Conservation (phyloP, 257 asterid species). For the Solanum boliviense region DNA sequence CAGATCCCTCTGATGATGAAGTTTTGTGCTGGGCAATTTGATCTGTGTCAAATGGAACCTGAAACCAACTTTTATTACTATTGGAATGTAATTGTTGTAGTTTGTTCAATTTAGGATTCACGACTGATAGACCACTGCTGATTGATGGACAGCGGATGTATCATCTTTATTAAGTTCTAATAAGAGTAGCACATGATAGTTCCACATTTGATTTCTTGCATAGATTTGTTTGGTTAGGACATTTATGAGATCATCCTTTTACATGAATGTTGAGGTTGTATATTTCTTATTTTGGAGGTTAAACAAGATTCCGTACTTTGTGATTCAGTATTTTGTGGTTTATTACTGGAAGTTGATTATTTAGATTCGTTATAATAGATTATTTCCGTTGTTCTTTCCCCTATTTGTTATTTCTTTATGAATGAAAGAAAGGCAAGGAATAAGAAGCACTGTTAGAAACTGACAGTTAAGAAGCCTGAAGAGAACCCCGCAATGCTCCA, state of each 20-base stretch:
- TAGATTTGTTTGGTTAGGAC: background rate
- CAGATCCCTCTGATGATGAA: slow-evolving; percentile 22
- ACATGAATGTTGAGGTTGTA: background rate
- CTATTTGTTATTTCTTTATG: background rate
- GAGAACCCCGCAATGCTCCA: background rate
- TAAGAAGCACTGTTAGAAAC: background rate
- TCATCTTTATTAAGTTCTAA: slow-evolving; percentile 29
- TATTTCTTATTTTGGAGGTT: background rate
- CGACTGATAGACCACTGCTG: slow-evolving; percentile 45
- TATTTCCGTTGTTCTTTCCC: background rate
- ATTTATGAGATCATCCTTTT: background rate
- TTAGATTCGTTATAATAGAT: background rate
- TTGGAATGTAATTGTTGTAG: slow-evolving; percentile 46
- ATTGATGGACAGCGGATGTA: slow-evolving; percentile 33
- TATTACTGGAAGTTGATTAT: background rate
- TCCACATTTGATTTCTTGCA: background rate
- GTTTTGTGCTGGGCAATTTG: slow-evolving; percentile 17
- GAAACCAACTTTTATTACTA: slow-evolving; percentile 12
- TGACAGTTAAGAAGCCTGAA: background rate
- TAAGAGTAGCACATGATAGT: slow-evolving; percentile 30
- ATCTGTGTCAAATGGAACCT: slow-evolving; percentile 19
- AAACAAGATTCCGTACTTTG: background rate
- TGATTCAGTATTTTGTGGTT: background rate
- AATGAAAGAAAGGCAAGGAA: background rate
- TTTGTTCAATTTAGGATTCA: slow-evolving; percentile 50